Conservation (phyloP, 2,329 filamentous ascomycete genomes). For the Ascocoryne sarcoides region DNA sequence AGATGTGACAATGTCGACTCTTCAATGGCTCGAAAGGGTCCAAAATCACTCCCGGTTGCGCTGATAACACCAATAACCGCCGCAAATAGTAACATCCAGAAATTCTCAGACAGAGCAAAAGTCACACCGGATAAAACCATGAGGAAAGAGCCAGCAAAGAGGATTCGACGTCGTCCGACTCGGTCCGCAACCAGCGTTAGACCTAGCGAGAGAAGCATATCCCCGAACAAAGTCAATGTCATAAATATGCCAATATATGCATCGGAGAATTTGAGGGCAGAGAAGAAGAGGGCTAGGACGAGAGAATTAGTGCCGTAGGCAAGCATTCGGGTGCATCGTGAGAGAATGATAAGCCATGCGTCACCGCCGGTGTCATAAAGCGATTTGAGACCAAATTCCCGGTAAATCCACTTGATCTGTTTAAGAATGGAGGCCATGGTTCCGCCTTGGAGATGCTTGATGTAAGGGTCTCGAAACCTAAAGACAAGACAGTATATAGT, state of each 20-base stretch:
- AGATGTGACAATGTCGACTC: constrained; percentile 49
- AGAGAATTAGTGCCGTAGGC: constrained; percentile 51
- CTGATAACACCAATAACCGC: constrained; percentile 53
- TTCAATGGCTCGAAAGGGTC: constrained; percentile 52
- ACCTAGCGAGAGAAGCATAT: constrained; percentile 47
- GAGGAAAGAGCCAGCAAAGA: constrained; percentile 42
- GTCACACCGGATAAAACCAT: constrained; percentile 47
- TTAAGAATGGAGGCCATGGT: no score
- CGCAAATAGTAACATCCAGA: constrained; percentile 48
- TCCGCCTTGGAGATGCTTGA: no score
- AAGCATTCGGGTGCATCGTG: constrained; percentile 50
- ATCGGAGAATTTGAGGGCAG: constrained; percentile 40
- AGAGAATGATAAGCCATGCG: constrained; percentile 46
- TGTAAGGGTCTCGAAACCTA: no score
- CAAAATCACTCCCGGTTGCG: constrained; percentile 52
- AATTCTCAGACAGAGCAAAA: constrained; percentile 44
- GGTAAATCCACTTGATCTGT: constrained; percentile 19
- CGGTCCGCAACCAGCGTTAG: constrained; percentile 51
- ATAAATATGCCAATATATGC: constrained; percentile 53
- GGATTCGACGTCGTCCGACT: constrained; percentile 42
- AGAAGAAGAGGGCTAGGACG: constrained; percentile 47
- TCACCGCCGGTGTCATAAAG: constrained; percentile 37
- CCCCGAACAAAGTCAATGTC: constrained; percentile 52
- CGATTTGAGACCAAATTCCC: constrained; percentile 36
- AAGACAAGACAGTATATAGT: no score